Base-by-base conservation (phyloP, 2,329 filamentous ascomycete species). In the Akanthomyces muscarius region DNA sequence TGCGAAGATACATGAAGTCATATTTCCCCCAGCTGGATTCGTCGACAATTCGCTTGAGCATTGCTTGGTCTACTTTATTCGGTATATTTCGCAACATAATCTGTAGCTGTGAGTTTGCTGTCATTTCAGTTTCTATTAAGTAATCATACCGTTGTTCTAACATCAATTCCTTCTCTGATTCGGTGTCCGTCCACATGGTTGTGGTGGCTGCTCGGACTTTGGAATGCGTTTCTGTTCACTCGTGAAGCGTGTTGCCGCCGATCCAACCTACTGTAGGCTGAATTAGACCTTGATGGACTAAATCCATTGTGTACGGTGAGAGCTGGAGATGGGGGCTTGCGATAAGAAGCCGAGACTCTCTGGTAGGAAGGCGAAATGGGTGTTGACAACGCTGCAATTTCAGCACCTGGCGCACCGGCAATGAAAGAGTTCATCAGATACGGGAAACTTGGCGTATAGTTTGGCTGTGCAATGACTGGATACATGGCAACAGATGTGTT, bases 81-180 rank as follows among this genome's bases (percentile, higher is more conserved):
- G 94, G 94, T 52, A 97, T 94, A 73, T 98, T 97, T 45, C 94
- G 88, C 38, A 97, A 77, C 94, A 98, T 97, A 67, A 98, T 91
- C 89, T 92, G 64, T 28, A 13, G 6, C 18, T 5, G 62, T 71
- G 58, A 69, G 64, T 58, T 23, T 10, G 4, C 28, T 44, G 5
- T 5, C 11, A n/a, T 58, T 5, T 3, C 3, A 6, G 10, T 30
- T 6, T 23, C 11, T 0, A 38, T 13, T 21, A 55, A 36, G 61
- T 21, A 2, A 30, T 76, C 83, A 75, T 78, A 90, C 89, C 0
- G 89, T 92, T 10, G 89, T 92, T 58, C 89, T 85, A 64, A 92
- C 89, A 71, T 92, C 89, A 52, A 84, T 83, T 11, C 89, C 89
- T 18, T 85, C 80, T 21, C 80, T 78, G 67, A 88, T 88, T n/a